Evolutionary conservation across 495 filamentous ascomycete species (phyloP).

Genomic region (Hypoxylon crocopeplum): DNA sequence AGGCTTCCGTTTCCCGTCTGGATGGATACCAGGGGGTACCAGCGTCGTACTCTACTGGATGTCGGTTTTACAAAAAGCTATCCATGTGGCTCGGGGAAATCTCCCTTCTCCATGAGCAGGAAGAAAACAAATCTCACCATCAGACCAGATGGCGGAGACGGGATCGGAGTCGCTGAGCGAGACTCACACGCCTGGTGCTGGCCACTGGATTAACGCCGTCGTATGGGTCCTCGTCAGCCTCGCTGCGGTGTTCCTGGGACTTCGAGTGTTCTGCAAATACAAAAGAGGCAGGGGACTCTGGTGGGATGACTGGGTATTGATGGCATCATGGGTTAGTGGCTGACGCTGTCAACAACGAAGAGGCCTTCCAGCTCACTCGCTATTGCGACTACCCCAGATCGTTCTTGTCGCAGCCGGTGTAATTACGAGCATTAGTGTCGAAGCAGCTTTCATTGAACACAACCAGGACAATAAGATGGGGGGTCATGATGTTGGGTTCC

Average conservation of each 20-base stretch:
- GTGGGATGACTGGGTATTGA: slow-evolving; percentile 45
- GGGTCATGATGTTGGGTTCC: slow-evolving; percentile 12
- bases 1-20: too few species aligned
- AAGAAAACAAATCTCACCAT: neutral
- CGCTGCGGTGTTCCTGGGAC: slow-evolving; percentile 35
- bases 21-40: too few species aligned
- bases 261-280: slow-evolving; percentile 45
- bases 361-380: neutral
- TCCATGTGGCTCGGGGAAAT: neutral
- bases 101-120: neutral
- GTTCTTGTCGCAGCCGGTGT: slow-evolving; percentile 1
- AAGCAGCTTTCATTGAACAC: slow-evolving; percentile 7
- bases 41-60: too few species aligned
- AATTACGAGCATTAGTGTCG: slow-evolving; percentile 3
- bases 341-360: neutral
- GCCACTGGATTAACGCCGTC: slow-evolving; percentile 30
- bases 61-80: neutral
- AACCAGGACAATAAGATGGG: slow-evolving; percentile 16
- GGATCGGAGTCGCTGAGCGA: neutral
- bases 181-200: slow-evolving; percentile 18
- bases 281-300: slow-evolving; percentile 33
- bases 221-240: slow-evolving; percentile 40
- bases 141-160: neutral
- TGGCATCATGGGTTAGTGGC: slow-evolving; percentile 44
- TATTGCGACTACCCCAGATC: slow-evolving; percentile 3